Evolutionary conservation across 2,329 filamentous ascomycete species (phyloP).

Genomic region (Trichophyton mentagrophytes): DNA sequence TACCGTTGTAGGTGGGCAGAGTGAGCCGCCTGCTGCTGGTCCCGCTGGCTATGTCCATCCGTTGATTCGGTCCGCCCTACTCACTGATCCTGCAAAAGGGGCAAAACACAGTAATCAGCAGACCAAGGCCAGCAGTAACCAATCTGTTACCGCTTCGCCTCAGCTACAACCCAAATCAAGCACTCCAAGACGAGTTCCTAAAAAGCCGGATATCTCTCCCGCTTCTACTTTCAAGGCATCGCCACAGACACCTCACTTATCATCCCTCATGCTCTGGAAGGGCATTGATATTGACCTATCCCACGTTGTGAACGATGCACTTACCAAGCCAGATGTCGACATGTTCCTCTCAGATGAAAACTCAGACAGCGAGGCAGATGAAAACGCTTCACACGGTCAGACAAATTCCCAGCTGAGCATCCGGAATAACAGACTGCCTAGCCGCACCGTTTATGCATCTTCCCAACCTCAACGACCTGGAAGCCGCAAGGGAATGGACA

Average conservation of each 20-base stretch:
- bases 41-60: slow-evolving; percentile 48
- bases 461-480: slow-evolving; percentile 37
- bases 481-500: slow-evolving; percentile 46
- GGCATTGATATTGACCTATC: slow-evolving; percentile 50
- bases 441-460: slow-evolving; percentile 44
- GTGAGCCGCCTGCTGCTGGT: slow-evolving; percentile 19
- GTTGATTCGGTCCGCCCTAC: slow-evolving; percentile 45
- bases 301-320: slow-evolving; percentile 46
- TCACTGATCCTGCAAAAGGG: slow-evolving; percentile 23
- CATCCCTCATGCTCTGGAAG: slow-evolving; percentile 48
- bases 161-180: background rate
- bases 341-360: slow-evolving; percentile 30
- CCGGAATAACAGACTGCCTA: slow-evolving; percentile 38
- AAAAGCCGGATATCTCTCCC: background rate
- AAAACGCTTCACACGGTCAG: slow-evolving; percentile 13
- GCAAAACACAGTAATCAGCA: slow-evolving; percentile 9
- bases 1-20: slow-evolving; percentile 31
- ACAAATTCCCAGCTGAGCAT: slow-evolving; percentile 15
- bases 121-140: slow-evolving; percentile 8
- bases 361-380: slow-evolving; percentile 24
- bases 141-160: background rate
- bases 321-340: slow-evolving; percentile 28
- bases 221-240: slow-evolving; percentile 41
- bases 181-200: background rate
- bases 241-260: slow-evolving; percentile 53